Evolutionary conservation across 768 basidiomycete genomes (phyloP), one percentile per base, ranked within the genome.

Genomic region (Astraeus odoratus): DNA sequence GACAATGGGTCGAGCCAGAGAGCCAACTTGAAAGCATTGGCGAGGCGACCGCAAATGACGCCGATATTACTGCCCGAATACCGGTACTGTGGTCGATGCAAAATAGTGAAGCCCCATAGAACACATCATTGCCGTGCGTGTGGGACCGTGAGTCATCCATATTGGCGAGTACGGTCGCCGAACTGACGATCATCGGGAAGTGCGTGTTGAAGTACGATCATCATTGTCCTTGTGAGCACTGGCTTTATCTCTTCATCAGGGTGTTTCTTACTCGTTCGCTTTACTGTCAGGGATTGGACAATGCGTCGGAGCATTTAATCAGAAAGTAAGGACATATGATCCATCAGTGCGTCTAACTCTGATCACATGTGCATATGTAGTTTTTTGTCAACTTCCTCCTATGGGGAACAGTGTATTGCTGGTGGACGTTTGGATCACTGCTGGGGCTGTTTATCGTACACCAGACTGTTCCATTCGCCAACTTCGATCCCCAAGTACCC

Each of bases 271-370:
- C 8, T 39, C 33, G 5, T 48, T n/a, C n/a, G n/a, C n/a, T n/a
- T n/a, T n/a, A n/a, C 31, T 46, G 23, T 37, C 15, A 80, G 87
- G 92, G 93, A 83, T 97, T 42, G 93, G 93, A 9, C 88, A 92
- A 57, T 97, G 93, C 52, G 89, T 96, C 16, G 93, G 93, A 9
- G 93, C 91, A 41, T 77, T 78, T 30, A 97, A 97, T 58, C 86
- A 94, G 53, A 92, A 91, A 66, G 88, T 85, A 47, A 18, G 71
- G 44, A 8, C 38, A 27, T 22, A 36, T 37, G 18, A 1, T 33
- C 6, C n/a, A n/a, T n/a, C n/a, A n/a, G n/a, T 18, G 2, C 30
- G 29, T 23, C 29, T 27, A 27, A 39, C 19, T 40, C 23, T 31
- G 18, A 19, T 46, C 30, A 41, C 38, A 20, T 30, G 4, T 44